Evolutionary conservation across 208 protist genomes (phyloP).

Genomic region (Trichomonas gallinae): DNA sequence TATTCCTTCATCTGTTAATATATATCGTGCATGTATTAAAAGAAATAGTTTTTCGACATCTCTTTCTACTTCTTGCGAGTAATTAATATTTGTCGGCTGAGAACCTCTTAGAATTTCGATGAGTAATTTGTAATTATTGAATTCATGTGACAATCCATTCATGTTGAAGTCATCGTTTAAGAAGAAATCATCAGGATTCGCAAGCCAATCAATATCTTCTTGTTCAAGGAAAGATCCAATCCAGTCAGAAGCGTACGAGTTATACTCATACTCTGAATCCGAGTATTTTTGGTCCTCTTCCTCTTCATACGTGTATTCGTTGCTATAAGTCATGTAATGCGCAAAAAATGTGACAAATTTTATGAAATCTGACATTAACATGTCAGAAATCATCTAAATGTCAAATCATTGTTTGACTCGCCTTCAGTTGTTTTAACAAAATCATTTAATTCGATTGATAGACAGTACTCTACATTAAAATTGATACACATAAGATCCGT

Average conservation of each 20-base stretch:
- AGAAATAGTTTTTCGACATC: not conserved
- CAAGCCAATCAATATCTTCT: not conserved
- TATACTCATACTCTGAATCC: not conserved
- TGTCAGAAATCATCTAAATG: no score
- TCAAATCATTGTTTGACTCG: no score
- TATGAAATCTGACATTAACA: no score
- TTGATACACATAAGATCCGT: no score
- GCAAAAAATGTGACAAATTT: no score
- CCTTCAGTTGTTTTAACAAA: no score
- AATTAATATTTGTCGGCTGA: not conserved
- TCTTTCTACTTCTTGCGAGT: not conserved
- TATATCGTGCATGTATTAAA: conserved; percentile 2
- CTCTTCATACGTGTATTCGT: not conserved
- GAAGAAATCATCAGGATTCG: not conserved
- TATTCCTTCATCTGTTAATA: not conserved
- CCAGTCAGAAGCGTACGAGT: not conserved
- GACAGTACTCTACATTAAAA: no score
- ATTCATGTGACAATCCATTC: not conserved
- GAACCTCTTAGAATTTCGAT: not conserved
- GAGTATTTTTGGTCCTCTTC: not conserved
- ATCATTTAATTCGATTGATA: no score
- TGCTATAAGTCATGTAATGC: no score
- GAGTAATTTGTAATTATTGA: not conserved
- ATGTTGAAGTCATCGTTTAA: not conserved
- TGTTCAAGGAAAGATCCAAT: not conserved